A percentile compares a stretch with the other conserved stretches of the same genome.
These are phyloP conservation scores for Aurantiochytrium sp. DNA, from an alignment of 108 stramenopile species.

Conservation along the genomic window DNA sequence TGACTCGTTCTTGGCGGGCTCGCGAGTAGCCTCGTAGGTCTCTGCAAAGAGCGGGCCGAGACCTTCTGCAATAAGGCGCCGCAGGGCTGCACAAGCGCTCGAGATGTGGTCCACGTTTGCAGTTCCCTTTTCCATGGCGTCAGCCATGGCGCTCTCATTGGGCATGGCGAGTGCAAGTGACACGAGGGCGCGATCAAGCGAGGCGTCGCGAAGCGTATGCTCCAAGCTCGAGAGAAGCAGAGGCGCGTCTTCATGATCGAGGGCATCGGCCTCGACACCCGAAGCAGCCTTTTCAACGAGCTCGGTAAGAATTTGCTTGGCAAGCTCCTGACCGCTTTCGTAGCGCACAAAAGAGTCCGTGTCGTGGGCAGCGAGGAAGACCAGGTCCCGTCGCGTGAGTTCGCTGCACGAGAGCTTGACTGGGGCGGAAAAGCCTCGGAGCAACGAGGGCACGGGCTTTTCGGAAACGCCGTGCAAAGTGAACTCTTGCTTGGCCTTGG, in stretches of 20 bases:
- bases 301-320: neutral
- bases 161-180: neutral
- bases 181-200: neutral
- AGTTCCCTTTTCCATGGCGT: neutral
- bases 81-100: neutral
- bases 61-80: neutral
- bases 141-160: neutral
- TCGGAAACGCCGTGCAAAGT: slow-evolving; percentile 30
- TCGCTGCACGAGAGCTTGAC: slow-evolving; percentile 64
- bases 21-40: slow-evolving; percentile 60
- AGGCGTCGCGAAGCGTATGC: neutral
- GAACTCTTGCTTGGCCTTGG: neutral
- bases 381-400: neutral
- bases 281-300: neutral
- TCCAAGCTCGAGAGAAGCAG: neutral
- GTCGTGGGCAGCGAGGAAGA: slow-evolving; percentile 46
- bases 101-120: slow-evolving; percentile 9
- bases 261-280: neutral
- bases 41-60: neutral
- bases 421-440: slow-evolving; percentile 86
- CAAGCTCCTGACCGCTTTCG: slow-evolving; percentile 41
- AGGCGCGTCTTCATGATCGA: neutral
- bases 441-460: slow-evolving; percentile 74
- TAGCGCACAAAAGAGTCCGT: slow-evolving; percentile 51
- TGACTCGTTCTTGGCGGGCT: slow-evolving; percentile 31